A percentile compares a stretch with the other conserved stretches of the same genome.
phyloP scores from a whole-genome alignment of 805 yeast genomes.

The Pichia manshurica region DNA sequence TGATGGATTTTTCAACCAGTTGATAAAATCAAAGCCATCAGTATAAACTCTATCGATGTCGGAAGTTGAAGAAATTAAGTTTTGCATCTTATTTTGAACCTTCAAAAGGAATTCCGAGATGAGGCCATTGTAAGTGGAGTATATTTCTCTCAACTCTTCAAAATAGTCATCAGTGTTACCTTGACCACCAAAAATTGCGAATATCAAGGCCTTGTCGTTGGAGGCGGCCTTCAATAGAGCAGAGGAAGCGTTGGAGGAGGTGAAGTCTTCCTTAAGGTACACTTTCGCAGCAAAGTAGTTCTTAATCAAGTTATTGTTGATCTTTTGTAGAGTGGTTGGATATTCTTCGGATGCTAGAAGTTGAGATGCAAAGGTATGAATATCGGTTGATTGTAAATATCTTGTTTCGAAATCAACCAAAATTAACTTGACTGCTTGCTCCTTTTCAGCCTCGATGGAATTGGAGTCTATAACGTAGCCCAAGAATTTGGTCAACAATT shows the following conservation, averaged over 20 bases:
- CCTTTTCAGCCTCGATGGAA: slow-evolving; percentile 27
- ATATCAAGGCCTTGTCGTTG: slow-evolving; percentile 53
- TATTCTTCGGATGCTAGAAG: slow-evolving; percentile 51
- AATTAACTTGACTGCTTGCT: slow-evolving; percentile 61
- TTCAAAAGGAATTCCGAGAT: slow-evolving; percentile 64
- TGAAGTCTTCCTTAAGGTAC: slow-evolving; percentile 21
- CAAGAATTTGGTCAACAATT: slow-evolving; percentile 75
- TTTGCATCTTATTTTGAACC: slow-evolving; percentile 62
- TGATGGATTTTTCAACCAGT: slow-evolving; percentile 83
- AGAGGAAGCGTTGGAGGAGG: slow-evolving; percentile 14
- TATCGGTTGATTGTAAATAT: slow-evolving; percentile 69
- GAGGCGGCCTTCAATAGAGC: slow-evolving; percentile 60
- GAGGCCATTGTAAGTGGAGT: slow-evolving; percentile 70
- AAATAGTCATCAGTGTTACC: slow-evolving; percentile 98
- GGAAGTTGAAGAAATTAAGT: slow-evolving; percentile 62
- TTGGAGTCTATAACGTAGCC: slow-evolving; percentile 50
- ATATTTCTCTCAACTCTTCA: slow-evolving; percentile 86
- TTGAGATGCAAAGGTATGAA: slow-evolving; percentile 80
- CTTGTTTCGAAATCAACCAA: slow-evolving; percentile 80
- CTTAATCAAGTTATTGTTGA: slow-evolving; percentile 62
- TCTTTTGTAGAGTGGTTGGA: slow-evolving; percentile 67
- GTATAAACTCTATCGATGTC: slow-evolving; percentile 85
- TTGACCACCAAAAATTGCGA: slow-evolving; percentile 96
- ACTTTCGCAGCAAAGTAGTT: slow-evolving; percentile 55
- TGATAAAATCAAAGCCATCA: slow-evolving; percentile 83